Evolutionary conservation across 2,329 filamentous ascomycete species (phyloP).

Genomic region (Penicillium sclerotigenum): DNA sequence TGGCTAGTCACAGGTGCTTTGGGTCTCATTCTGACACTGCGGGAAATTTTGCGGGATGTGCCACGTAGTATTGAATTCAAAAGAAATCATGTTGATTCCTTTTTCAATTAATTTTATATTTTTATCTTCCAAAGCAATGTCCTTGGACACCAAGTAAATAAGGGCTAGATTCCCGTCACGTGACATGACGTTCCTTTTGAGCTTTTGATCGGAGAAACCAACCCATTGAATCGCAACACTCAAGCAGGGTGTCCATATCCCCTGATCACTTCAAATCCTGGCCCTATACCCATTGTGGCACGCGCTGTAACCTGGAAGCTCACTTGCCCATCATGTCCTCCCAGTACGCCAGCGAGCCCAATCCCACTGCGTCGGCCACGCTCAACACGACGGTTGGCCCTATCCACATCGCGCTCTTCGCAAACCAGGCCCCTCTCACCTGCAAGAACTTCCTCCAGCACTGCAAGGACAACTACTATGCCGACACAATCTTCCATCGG

Average conservation of each 20-base stretch:
- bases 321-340: slow-evolving; percentile 65
- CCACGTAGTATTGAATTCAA: background rate
- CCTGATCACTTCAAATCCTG: background rate
- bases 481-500: slow-evolving; percentile 89
- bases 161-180: slow-evolving; percentile 10
- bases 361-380: slow-evolving; percentile 86
- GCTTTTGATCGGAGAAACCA: slow-evolving; percentile 13
- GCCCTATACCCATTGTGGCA: background rate
- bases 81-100: background rate
- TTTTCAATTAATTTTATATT: background rate
- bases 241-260: background rate
- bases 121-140: background rate
- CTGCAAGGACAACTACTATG: slow-evolving; percentile 93
- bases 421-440: slow-evolving; percentile 86
- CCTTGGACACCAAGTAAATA: background rate
- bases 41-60: background rate
- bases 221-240: background rate
- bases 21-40: background rate
- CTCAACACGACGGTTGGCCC: slow-evolving; percentile 88
- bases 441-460: slow-evolving; percentile 95
- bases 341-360: slow-evolving; percentile 91
- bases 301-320: slow-evolving; percentile 1
- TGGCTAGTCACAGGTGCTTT: background rate
- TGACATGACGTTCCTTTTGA: slow-evolving; percentile 22
- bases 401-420: slow-evolving; percentile 87